Percentiles rank a stretch among this genome's conserved stretches.
These are phyloP conservation scores for Sporothrix luriei DNA, from an alignment of 2,329 filamentous ascomycete species.

Conservation along the genomic window DNA sequence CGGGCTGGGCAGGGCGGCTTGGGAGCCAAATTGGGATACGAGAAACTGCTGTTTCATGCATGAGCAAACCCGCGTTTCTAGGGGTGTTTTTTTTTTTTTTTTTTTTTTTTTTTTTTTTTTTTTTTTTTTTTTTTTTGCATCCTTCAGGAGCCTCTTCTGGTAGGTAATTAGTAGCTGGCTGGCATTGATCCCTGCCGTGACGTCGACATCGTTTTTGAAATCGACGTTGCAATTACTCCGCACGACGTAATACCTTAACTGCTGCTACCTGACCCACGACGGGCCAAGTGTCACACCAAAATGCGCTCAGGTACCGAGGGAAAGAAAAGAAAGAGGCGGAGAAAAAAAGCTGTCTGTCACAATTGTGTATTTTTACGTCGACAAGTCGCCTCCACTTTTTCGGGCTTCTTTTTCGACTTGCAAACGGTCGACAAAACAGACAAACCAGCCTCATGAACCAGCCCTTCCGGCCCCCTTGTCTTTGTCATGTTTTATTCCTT, in stretches of 20 bases:
- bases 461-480: neutral
- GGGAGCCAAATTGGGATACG: conserved; percentile 49
- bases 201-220: neutral
- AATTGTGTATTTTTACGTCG: neutral
- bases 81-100: conserved; percentile 27
- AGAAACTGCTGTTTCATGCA: conserved; percentile 50
- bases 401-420: neutral
- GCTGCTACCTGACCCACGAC: neutral
- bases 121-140: conserved; percentile 2
- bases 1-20: conserved; percentile 26
- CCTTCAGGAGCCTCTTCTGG: neutral
- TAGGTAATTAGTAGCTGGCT: neutral
- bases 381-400: conserved; percentile 15
- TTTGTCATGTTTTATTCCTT: neutral
- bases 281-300: conserved; percentile 9
- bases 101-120: neutral
- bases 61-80: conserved; percentile 38
- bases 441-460: conserved; percentile 16
- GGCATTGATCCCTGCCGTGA: neutral
- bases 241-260: neutral
- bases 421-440: neutral
- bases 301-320: conserved; percentile 11
- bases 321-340: neutral
- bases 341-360: neutral
- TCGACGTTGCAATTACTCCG: no score